Evolutionary conservation across 73 alveolate genomes (phyloP).

Genomic region (Tetrahymena elliotti): DNA sequence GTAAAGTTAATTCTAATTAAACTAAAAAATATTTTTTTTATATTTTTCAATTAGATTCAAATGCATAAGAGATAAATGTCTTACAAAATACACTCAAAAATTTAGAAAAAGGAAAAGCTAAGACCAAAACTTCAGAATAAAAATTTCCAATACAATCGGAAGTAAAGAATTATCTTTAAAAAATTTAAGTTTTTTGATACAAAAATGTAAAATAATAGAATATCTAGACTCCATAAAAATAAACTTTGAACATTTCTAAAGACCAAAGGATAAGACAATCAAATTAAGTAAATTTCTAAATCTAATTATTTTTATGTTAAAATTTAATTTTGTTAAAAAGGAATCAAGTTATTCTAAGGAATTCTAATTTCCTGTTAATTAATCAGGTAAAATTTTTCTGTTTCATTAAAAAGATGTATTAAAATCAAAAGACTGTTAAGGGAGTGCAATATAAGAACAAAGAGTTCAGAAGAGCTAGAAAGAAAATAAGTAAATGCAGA

Average conservation of each 20-base stretch:
- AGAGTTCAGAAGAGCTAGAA: background rate
- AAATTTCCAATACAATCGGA: background rate
- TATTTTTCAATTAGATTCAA: background rate
- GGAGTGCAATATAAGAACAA: background rate
- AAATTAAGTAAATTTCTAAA: background rate
- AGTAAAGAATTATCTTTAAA: no score
- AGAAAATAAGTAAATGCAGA: background rate
- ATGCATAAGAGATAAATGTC: background rate
- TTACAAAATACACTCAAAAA: no score
- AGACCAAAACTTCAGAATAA: background rate
- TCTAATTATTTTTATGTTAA: no score
- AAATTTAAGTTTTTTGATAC: no score
- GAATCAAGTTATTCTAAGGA: background rate
- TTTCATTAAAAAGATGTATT: no score
- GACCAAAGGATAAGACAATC: background rate
- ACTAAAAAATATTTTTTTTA: background rate
- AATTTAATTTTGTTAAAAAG: no score
- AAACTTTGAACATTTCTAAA: background rate
- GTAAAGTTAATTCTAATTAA: background rate
- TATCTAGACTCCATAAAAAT: background rate
- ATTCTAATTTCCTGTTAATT: background rate
- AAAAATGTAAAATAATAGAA: no score
- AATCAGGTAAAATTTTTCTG: background rate
- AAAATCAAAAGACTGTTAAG: background rate
- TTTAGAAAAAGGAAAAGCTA: background rate